These are phyloP conservation scores for Brettanomyces sp. DNA, from an alignment of 805 yeast species.

Conservation along the genomic window DNA sequence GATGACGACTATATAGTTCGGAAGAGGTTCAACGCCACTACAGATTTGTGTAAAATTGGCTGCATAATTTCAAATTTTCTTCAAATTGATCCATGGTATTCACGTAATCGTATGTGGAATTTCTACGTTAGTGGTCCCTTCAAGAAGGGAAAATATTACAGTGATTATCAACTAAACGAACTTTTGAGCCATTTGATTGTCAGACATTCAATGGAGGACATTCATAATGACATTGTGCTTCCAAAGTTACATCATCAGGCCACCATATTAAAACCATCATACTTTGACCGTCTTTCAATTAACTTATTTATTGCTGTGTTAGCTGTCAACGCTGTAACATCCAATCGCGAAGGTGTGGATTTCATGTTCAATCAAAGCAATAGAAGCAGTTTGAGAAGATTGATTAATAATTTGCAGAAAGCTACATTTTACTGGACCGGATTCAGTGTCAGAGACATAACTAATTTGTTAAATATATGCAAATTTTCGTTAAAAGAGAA, in stretches of 20 bases:
- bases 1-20: slow-evolving; percentile 35
- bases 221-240: slow-evolving; percentile 44
- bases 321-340: slow-evolving; percentile 66
- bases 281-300: slow-evolving; percentile 49
- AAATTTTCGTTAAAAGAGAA: slow-evolving; percentile 30
- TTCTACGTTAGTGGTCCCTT: slow-evolving; percentile 40
- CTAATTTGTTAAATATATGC: slow-evolving; percentile 41
- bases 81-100: slow-evolving; percentile 48
- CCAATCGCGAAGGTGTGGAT: slow-evolving; percentile 57
- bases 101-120: slow-evolving; percentile 39
- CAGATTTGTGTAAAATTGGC: slow-evolving; percentile 48
- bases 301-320: slow-evolving; percentile 59
- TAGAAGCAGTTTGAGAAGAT: slow-evolving; percentile 40
- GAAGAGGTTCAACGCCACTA: slow-evolving; percentile 39
- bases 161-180: slow-evolving; percentile 30
- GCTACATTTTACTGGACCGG: slow-evolving; percentile 75
- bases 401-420: slow-evolving; percentile 53
- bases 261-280: slow-evolving; percentile 51
- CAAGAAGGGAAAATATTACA: slow-evolving; percentile 28
- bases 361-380: slow-evolving; percentile 63
- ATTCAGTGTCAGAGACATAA: slow-evolving; percentile 49
- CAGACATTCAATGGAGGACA: slow-evolving; percentile 45
- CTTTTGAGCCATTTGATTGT: slow-evolving; percentile 42
- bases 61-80: slow-evolving; percentile 42
- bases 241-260: slow-evolving; percentile 55